A percentile compares a stretch with the other conserved stretches of the same genome.
Evolutionary conservation across 345 rosid genomes (phyloP).

Genomic region (Luvunga scandens): DNA sequence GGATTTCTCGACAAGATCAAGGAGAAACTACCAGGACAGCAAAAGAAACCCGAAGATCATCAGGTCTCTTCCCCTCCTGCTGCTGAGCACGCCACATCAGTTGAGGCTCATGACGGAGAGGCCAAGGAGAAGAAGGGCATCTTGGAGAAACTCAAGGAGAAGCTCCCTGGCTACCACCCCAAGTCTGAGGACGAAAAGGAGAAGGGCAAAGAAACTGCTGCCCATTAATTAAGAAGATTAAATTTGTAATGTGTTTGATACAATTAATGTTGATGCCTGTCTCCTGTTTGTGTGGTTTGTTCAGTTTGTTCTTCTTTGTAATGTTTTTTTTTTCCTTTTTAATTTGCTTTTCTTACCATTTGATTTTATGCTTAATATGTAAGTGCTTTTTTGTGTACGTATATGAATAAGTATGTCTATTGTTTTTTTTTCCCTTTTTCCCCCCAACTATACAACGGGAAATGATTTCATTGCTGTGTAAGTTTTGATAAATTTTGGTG

Average conservation of each 20-base stretch:
- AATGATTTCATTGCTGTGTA: not conserved
- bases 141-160: constrained; percentile 86
- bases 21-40: constrained; percentile 13
- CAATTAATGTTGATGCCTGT: not conserved
- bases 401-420: not conserved
- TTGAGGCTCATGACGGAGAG: constrained; percentile 22
- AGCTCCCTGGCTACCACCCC: constrained; percentile 78
- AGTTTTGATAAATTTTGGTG: not conserved
- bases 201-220: constrained; percentile 30
- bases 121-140: constrained; percentile 72
- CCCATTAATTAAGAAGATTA: constrained; percentile 14
- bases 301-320: not conserved
- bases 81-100: not conserved
- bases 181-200: constrained; percentile 47
- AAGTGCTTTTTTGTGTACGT: not conserved
- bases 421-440: not conserved
- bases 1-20: constrained; percentile 11
- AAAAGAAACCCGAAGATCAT: constrained; percentile 21
- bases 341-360: not conserved
- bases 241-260: not conserved
- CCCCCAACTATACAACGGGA: not conserved
- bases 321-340: not conserved
- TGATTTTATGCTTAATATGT: not conserved
- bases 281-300: constrained; percentile 4
- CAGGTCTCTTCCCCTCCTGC: constrained; percentile 14